Base-by-base conservation (phyloP, 108 stramenopile genomes). In the Cyclotella sp. region DNA sequence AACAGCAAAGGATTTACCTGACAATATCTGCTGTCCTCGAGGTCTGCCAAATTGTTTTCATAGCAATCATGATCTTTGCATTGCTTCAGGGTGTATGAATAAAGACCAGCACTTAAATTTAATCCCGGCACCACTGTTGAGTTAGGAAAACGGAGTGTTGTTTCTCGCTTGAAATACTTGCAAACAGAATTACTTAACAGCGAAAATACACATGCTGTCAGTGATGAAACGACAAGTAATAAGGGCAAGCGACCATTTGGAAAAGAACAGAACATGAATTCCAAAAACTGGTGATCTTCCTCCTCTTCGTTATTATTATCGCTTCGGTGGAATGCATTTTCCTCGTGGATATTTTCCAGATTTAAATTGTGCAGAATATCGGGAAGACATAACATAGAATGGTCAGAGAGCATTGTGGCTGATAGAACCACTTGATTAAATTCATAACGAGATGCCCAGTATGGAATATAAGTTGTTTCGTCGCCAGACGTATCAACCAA, bases 341-440 rank as follows among this genome's bases (percentile, higher is more conserved):
- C 61, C 26, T 78, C 77, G 19, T 78, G 64, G 26, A 61, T 46
- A 34, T 83, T 72, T 24, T 83, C 76, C 42, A 83, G 40, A 29
- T 73, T 67, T 18, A 83, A 9, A 43, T 63, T 73, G 16, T 62
- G 18, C 14, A 83, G 76, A 63, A 83, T 77, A 22, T 53, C 46
- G 27, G 70, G 64, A 9, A 83, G 64, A 53, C 68, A 43, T 12
- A 59, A 64, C 47, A 83, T 77, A 30, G 71, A 63, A 63, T 83
- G 82, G 57, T 83, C 82, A 12, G 76, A 52, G 0, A 83, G 47
- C 82, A 83, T 77, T 34, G 59, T 64, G 5, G 13, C 44, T 11
- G 82, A 83, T 44, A 83, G 21, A 19, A 77, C 68, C 7, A 83
- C 82, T 69, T 77, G 76, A 18, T 83, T 83, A 70, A 83, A 83